These are phyloP conservation scores for Globisporangium spiculum DNA, from an alignment of 352 stramenopile genomes.

Conservation along the genomic window DNA sequence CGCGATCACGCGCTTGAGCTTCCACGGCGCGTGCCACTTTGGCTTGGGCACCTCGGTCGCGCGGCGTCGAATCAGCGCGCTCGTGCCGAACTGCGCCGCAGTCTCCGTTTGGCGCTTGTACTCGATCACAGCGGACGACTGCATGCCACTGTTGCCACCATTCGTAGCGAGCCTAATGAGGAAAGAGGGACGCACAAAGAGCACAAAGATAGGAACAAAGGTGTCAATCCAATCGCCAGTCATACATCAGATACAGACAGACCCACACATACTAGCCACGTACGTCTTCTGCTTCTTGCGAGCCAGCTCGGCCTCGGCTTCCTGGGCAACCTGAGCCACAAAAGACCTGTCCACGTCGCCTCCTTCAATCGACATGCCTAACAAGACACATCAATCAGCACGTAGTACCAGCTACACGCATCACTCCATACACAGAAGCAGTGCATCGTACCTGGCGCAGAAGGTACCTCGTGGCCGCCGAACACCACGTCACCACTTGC, in stretches of 20 bases:
- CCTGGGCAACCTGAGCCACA: constrained; percentile 56
- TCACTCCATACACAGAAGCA: not conserved
- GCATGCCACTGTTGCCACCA: constrained; percentile 15
- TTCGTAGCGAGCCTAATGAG: constrained; percentile 23
- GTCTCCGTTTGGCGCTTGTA: constrained; percentile 59
- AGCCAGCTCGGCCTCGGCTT: constrained; percentile 39
- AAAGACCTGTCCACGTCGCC: constrained; percentile 25
- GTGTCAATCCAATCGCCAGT: not conserved
- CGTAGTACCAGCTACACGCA: not conserved
- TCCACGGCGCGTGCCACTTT: constrained; percentile 99
- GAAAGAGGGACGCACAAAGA: not conserved
- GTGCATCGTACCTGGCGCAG: constrained; percentile 9
- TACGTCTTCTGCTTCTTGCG: constrained; percentile 53
- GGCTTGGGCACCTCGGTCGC: constrained; percentile 92
- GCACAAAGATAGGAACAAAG: constrained; percentile 2
- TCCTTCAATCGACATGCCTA: constrained; percentile 15
- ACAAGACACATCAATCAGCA: not conserved
- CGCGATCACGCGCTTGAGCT: constrained; percentile 95
- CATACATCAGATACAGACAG: not conserved
- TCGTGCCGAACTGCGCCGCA: constrained; percentile 49
- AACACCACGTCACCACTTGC: constrained; percentile 18
- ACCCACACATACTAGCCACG: constrained; percentile 8
- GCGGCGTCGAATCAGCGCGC: constrained; percentile 72
- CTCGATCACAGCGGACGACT: constrained; percentile 45
- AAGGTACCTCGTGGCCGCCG: constrained; percentile 14